phyloP scores from a whole-genome alignment of 768 basidiomycete species.

The Lactarius tabidus region DNA sequence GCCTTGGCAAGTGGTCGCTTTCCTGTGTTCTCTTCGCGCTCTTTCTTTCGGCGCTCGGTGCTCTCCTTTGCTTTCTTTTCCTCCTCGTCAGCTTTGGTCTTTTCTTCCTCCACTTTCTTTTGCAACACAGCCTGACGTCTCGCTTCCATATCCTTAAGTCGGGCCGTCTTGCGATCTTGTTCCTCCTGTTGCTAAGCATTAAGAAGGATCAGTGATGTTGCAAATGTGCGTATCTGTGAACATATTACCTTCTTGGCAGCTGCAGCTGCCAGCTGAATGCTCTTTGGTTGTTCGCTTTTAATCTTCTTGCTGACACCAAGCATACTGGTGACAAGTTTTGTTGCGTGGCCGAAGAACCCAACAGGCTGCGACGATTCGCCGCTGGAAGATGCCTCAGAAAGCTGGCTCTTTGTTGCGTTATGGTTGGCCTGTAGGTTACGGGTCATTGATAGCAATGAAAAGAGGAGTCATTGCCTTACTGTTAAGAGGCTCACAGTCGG shows the following conservation, averaged over 20 bases:
- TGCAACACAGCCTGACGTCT: conserved; percentile 67
- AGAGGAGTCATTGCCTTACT: conserved; percentile 33
- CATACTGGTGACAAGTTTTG: conserved; percentile 62
- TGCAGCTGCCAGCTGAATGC: conserved; percentile 72
- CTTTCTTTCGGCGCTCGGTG: conserved; percentile 72
- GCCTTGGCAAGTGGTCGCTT: conserved; percentile 55
- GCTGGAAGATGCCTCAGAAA: conserved; percentile 47
- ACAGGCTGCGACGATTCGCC: conserved; percentile 35
- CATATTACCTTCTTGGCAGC: conserved; percentile 82
- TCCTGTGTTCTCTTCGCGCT: conserved; percentile 72
- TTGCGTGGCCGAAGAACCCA: conserved; percentile 69
- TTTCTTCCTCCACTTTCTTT: conserved; percentile 78
- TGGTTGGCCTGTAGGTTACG: conserved; percentile 4
- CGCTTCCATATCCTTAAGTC: conserved; percentile 78
- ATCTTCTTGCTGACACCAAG: conserved; percentile 63
- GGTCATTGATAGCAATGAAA: not conserved
- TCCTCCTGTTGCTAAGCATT: conserved; percentile 79
- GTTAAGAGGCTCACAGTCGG: conserved; percentile 40
- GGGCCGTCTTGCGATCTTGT: conserved; percentile 68
- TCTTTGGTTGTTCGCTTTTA: conserved; percentile 70
- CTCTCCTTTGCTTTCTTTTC: conserved; percentile 73
- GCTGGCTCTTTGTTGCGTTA: conserved; percentile 44
- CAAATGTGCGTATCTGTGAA: conserved; percentile 1
- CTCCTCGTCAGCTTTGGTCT: conserved; percentile 54
- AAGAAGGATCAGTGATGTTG: not conserved